Base-by-base conservation (phyloP, 257 asterid species). In the Eustoma russellianum region DNA sequence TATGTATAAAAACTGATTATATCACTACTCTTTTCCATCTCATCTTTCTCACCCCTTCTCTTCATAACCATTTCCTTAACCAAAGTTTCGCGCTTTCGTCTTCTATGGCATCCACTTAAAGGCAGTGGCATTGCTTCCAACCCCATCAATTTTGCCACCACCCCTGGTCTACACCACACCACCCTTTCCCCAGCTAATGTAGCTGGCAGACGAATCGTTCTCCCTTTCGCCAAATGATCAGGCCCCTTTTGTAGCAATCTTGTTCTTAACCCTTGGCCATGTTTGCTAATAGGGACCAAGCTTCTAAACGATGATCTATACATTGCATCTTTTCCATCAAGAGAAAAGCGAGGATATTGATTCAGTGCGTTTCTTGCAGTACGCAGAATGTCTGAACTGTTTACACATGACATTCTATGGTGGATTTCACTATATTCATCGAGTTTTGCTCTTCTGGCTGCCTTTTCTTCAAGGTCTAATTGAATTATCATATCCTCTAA, bases 301-400 rank as follows among this genome's bases (percentile, higher is more conserved):
- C 68, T 74, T 9, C 62, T 66, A 77, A 88, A 88, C 0, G 97
- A 88, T 15, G 82, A 80, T 17, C 87, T 60, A 53, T 85, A 85
- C 93, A 92, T 79, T 58, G 97, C 63, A 41, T 88, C 99, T 50
- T 74, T 88, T 0, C 97, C 99, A 8, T 92, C 97, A 0, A 92
- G 91, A 12, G 97, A 92, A 30, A 92, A 88, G 13, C 99, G 79
- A 1, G 99, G 97, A 53, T 85, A 85, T 80, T 92, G 97, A 66
- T 88, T 79, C 48, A 92, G 50, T 11, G 97, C 94, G 48, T 80
- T 88, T 41, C 91, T 75, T 0, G 95, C 95, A 9, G 74, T 83
- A 52, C 86, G 60, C 14, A 85, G 75, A 19, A 92, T 85, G 46
- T 92, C 99, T 0, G 89, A 85, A 64, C 93, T 85, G 70, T 82